Base-by-base conservation (phyloP, 805 yeast species). In the Candida silvicultrix region DNA sequence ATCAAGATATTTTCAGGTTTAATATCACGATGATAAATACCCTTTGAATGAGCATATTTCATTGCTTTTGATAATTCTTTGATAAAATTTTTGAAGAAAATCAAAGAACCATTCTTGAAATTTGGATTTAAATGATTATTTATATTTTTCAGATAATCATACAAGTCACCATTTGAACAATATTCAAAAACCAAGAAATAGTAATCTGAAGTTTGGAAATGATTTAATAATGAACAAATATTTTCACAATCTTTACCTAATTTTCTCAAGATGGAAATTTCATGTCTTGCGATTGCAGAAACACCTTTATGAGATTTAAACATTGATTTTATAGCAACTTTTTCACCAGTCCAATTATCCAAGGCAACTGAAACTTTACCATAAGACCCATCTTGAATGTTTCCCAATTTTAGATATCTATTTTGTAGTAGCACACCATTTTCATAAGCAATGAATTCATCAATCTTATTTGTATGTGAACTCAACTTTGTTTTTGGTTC, bases 1-100 rank as follows among this genome's bases (percentile, higher is more conserved):
- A 83, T 64, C 29, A 83, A 64, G 25, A 83, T 73, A 55, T 83
- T 83, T 63, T 83, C 90, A 1, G 90, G 90, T 61, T 83, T 83
- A 47, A 83, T 73, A 58, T 83, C 90, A 41, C 90, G 68, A 60
- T 83, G 90, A 51, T 77, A 82, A 14, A 83, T 70, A 0, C 83
- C 83, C 38, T 66, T 63, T 4, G 74, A 62, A 57, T 85, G 92
- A 5, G 83, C 70, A 54, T 67, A 78, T 14, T 63, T 54, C 23
- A 85, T 63, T 9, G 83, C 86, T 35, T 66, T 64, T 46, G 67
- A 64, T 44, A 84, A 54, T 59, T 83, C 85, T 43, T 66, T 66
- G 34, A 78, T 62, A 59, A 69, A 66, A 51, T 51, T 58, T 50
- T 64, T 70, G 54, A 60, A 69, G 53, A 58, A 69, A 36, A 46